Evolutionary conservation across 768 basidiomycete genomes (phyloP).

Genomic region (Pisolithus tinctorius): DNA sequence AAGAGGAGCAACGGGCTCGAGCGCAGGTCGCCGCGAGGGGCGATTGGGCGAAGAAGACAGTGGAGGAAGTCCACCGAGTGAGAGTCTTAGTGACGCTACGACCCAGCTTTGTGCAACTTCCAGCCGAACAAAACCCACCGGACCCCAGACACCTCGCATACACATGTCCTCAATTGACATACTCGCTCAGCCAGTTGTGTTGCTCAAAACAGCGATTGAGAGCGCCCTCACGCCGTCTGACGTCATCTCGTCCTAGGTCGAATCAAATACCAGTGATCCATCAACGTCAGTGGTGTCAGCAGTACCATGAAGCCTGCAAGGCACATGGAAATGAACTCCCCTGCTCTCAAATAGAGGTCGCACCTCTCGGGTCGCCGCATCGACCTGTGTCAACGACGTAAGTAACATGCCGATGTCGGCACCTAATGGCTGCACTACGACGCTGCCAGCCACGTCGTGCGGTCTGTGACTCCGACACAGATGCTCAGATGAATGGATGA

Average conservation of each 20-base stretch:
- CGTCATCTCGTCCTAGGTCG: background rate
- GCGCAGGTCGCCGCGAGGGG: constrained; percentile 28
- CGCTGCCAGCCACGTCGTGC: too few species aligned
- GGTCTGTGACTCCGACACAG: too few species aligned
- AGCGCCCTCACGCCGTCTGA: background rate
- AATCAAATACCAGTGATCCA: too few species aligned
- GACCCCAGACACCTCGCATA: constrained; percentile 20
- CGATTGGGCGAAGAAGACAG: constrained; percentile 22
- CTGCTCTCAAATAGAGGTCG: background rate
- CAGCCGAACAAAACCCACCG: constrained; percentile 23
- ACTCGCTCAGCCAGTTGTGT: constrained; percentile 8
- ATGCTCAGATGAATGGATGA: background rate
- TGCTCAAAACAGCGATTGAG: background rate
- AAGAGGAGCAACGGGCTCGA: constrained; percentile 39
- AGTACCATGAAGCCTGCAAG: too few species aligned
- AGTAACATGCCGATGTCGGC: background rate
- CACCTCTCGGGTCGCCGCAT: background rate
- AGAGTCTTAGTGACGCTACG: too few species aligned
- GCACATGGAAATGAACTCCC: background rate
- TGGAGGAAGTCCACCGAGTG: background rate
- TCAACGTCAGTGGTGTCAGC: too few species aligned
- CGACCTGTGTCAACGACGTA: background rate
- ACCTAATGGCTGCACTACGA: background rate
- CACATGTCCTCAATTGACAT: background rate
- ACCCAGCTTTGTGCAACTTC: constrained; percentile 24